phyloP scores from a whole-genome alignment of 371 early-diverging fungal species.

The Gilbertella persicaria region DNA sequence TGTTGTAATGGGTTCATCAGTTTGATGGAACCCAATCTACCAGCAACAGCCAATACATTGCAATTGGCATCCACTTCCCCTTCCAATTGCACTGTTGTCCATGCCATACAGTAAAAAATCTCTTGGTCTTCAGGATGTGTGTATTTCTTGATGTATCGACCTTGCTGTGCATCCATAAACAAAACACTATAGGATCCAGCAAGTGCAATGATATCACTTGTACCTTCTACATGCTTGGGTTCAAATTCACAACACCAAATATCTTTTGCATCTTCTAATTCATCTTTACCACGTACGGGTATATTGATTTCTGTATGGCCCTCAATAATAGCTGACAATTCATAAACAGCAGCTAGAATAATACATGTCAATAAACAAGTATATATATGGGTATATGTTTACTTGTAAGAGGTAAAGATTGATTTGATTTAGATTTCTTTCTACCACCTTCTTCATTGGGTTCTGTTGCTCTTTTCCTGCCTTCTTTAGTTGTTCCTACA shows the following conservation, averaged over 20 bases:
- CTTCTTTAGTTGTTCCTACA: neutral
- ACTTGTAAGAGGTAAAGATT: neutral
- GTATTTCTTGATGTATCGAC: conserved; percentile 54
- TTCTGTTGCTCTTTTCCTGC: neutral
- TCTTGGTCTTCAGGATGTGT: conserved; percentile 57
- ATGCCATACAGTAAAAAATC: conserved; percentile 55
- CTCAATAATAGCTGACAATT: conserved; percentile 11
- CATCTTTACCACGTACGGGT: conserved; percentile 15
- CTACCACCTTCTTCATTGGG: neutral
- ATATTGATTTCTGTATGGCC: conserved; percentile 25
- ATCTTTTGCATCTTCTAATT: conserved; percentile 16
- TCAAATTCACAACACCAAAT: conserved; percentile 52
- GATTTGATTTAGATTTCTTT: neutral
- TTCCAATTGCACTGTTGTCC: conserved; percentile 46
- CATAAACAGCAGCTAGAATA: conserved; percentile 6
- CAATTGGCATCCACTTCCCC: conserved; percentile 24
- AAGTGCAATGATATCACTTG: conserved; percentile 5
- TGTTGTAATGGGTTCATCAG: conserved; percentile 54
- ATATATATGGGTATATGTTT: too few relatives aligned
- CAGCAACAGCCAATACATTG: conserved; percentile 56
- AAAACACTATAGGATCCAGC: conserved; percentile 51
- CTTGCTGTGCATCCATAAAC: conserved; percentile 51
- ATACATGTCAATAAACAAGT: too few relatives aligned
- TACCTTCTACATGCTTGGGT: conserved; percentile 7
- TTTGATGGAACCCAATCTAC: conserved; percentile 60